Evolutionary conservation across 202 grass and related monocot genomes (phyloP).

Genomic region (Musa balbisiana): DNA sequence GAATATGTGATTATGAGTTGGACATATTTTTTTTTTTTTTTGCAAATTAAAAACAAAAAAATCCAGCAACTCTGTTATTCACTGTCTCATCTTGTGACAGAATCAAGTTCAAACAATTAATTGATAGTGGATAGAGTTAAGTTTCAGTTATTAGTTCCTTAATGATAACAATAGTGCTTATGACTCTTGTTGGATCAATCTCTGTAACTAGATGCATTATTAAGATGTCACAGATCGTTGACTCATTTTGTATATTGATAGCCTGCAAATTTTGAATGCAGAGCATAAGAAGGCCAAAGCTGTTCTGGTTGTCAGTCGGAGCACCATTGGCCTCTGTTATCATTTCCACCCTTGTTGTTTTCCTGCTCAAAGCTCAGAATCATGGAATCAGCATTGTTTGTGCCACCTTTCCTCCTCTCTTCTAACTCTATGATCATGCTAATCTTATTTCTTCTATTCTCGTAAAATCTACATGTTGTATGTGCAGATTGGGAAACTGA

Average conservation of each 20-base stretch:
- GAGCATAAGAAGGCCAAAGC: constrained; percentile 67
- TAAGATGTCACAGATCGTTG: neutral
- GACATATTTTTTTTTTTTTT: too few species aligned
- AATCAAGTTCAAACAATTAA: too few species aligned
- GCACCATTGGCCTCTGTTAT: constrained; percentile 73
- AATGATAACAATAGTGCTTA: too few species aligned
- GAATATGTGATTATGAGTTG: too few species aligned
- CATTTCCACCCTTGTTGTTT: constrained; percentile 80
- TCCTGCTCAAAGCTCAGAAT: constrained; percentile 75
- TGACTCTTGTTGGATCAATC: too few species aligned
- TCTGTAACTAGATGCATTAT: neutral
- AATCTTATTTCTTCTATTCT: neutral
- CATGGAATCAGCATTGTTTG: constrained; percentile 87
- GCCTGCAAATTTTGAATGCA: constrained; percentile 11
- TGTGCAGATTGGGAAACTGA: constrained; percentile 71
- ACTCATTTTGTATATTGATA: too few species aligned
- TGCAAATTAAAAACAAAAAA: too few species aligned
- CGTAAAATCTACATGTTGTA: too few species aligned
- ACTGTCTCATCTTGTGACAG: too few species aligned
- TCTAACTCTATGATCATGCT: neutral
- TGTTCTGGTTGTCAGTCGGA: constrained; percentile 86
- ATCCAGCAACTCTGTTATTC: too few species aligned
- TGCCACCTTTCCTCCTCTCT: neutral
- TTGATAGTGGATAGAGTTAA: too few species aligned
- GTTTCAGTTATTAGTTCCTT: too few species aligned